These are phyloP conservation scores for Angophora floribunda DNA, from an alignment of 345 rosid species.

Conservation along the genomic window DNA sequence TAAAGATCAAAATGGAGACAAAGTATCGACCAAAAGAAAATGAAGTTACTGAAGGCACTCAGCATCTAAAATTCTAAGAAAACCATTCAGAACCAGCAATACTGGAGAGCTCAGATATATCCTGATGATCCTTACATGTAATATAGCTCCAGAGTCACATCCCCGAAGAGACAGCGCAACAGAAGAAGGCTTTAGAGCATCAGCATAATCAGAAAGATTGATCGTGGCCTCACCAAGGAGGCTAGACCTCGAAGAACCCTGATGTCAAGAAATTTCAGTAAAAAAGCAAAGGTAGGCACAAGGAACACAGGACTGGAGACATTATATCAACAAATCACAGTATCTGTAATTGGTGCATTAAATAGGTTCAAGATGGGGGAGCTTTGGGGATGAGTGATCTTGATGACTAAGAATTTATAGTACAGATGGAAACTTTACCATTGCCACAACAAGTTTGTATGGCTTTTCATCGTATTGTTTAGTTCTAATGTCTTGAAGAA, in stretches of 20 bases:
- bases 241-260: slow-evolving; percentile 92
- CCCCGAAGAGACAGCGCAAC: slow-evolving; percentile 68
- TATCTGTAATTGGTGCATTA: not conserved
- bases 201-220: slow-evolving; percentile 90
- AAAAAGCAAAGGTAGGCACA: not conserved
- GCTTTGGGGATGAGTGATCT: not conserved
- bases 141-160: slow-evolving; percentile 74
- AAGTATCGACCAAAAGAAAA: not conserved
- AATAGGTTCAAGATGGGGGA: not conserved
- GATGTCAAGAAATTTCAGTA: slow-evolving; percentile 13
- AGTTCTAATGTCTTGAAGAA: slow-evolving; percentile 75
- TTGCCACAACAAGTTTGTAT: slow-evolving; percentile 73
- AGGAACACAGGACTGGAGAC: not conserved
- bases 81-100: not conserved
- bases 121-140: slow-evolving; percentile 62
- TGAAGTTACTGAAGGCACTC: not conserved
- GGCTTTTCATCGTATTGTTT: slow-evolving; percentile 78
- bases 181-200: slow-evolving; percentile 71
- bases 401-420: not conserved
- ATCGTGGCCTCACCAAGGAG: slow-evolving; percentile 90
- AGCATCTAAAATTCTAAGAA: not conserved
- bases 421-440: slow-evolving; percentile 37
- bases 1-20: not conserved
- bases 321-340: not conserved
- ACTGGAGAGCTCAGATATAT: not conserved